Evolutionary conservation across 148 eudicot species (phyloP), one percentile per base, ranked within the genome.

Genomic region (Persicaria maculosa): DNA sequence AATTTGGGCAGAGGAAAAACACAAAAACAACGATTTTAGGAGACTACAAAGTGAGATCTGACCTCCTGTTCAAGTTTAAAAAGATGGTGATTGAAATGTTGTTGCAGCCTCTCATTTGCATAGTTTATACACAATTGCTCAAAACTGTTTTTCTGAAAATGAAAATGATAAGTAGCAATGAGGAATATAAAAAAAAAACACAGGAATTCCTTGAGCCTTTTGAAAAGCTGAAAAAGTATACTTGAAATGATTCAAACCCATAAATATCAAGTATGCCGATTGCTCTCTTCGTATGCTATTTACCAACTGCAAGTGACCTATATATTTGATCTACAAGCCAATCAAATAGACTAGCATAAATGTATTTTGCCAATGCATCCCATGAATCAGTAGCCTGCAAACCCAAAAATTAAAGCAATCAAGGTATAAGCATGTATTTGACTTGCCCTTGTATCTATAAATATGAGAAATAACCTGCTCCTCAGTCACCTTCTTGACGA

Each of bases 361-460:
- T 84, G 79, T 83, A 88, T 79, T 92, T 92, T 44, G 97, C 94
- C 83, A 96, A 84, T 67, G 95, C 91, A 85, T 96, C 97, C 80
- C 99, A 89, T 72, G 87, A 67, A 73, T 89, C 97, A 61, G 82
- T 85, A 71, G 97, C 99, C 99, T 95, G 80, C 61, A 82, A 58
- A 74, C 36, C 74, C 50, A 52, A 45, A 55, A 55, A 75, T 44
- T 36, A 20, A 12, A 36, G 6, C 44, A 25, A 17, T 22, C 19
- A 65, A 12, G 9, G 31, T 36, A 65, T 65, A 65, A 36, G 19
- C 68, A 65, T 40, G 46, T 4, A 14, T 17, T 46, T 65, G 31
- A 65, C 15, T 31, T 65, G 19, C 36, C 16, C 70, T 22, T 65
- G 70, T 14, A 40, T 43, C 70, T 65, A 45, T 17, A 65, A 14